Conservation (phyloP, 2,329 filamentous ascomycete species). For the Penicillium sclerotigenum region DNA sequence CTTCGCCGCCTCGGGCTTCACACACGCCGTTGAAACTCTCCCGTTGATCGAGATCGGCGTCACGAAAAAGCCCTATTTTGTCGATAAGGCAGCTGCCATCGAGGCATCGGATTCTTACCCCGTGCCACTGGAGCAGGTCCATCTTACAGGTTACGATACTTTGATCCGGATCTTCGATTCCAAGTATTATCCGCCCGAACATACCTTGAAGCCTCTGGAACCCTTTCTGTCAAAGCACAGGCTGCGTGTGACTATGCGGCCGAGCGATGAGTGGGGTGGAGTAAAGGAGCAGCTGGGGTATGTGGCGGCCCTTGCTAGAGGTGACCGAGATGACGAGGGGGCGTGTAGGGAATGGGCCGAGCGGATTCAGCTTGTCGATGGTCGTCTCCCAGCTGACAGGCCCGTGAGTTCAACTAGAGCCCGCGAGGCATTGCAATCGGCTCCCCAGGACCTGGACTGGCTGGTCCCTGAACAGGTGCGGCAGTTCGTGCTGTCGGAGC, state of each 20-base stretch:
- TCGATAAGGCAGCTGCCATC: slow-evolving; percentile 48
- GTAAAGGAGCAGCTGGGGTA: slow-evolving; percentile 41
- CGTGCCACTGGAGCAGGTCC: slow-evolving; percentile 41
- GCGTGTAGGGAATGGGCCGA: slow-evolving; percentile 44
- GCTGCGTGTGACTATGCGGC: slow-evolving; percentile 45
- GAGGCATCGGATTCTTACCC: slow-evolving; percentile 39
- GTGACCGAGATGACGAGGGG: slow-evolving; percentile 37
- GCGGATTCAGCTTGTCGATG: slow-evolving; percentile 42
- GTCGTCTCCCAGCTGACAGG: slow-evolving; percentile 33
- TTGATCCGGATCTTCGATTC: slow-evolving; percentile 48
- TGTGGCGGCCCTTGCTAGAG: slow-evolving; percentile 37
- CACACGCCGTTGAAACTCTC: slow-evolving; percentile 8
- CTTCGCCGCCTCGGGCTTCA: not conserved
- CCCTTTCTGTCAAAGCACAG: slow-evolving; percentile 45
- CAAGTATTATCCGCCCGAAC: slow-evolving; percentile 48
- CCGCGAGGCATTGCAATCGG: slow-evolving; percentile 35
- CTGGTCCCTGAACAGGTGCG: slow-evolving; percentile 36
- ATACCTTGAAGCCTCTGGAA: slow-evolving; percentile 42
- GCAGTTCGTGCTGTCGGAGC: slow-evolving; percentile 33
- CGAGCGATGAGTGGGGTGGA: slow-evolving; percentile 41
- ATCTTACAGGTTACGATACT: slow-evolving; percentile 50
- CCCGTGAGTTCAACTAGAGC: slow-evolving; percentile 46
- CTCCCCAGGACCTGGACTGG: slow-evolving; percentile 32
- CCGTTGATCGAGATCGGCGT: slow-evolving; percentile 47
- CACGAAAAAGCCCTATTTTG: slow-evolving; percentile 49